Conservation (phyloP, 148 eudicot genomes). For the Limonium bicolor region DNA sequence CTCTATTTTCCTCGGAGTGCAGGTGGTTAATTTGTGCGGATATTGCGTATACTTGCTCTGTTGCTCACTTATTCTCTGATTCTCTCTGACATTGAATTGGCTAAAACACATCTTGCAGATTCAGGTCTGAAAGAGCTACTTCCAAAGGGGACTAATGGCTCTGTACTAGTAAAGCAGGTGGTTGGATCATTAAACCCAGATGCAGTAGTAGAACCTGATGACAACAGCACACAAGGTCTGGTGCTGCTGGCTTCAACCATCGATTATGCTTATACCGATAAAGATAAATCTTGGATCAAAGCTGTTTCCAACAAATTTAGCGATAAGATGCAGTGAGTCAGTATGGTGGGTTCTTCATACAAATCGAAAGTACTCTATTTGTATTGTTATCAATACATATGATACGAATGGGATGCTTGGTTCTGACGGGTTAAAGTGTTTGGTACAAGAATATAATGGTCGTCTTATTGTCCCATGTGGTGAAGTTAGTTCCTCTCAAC, state of each 20-base stretch:
- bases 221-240: too few relatives aligned
- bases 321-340: too few relatives aligned
- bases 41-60: background rate
- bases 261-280: constrained; percentile 53
- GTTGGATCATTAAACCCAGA: constrained; percentile 13
- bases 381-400: too few relatives aligned
- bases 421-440: too few relatives aligned
- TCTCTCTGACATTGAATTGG: background rate
- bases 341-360: too few relatives aligned
- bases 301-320: constrained; percentile 68
- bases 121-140: constrained; percentile 56
- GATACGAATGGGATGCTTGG: too few relatives aligned
- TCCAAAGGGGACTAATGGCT: constrained; percentile 49
- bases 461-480: too few relatives aligned
- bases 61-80: background rate
- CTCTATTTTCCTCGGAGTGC: constrained; percentile 58
- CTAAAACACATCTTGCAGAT: constrained; percentile 17
- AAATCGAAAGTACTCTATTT: too few relatives aligned
- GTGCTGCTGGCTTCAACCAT: constrained; percentile 64
- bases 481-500: too few relatives aligned
- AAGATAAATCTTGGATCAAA: constrained; percentile 67
- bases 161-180: constrained; percentile 28
- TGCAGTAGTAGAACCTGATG: constrained; percentile 11
- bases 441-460: too few relatives aligned
- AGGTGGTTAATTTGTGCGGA: constrained; percentile 21